Percentiles rank a stretch among this genome's conserved stretches.
These are phyloP conservation scores for Colletotrichum filicis DNA, from an alignment of 2,329 filamentous ascomycete species.

Conservation along the genomic window DNA sequence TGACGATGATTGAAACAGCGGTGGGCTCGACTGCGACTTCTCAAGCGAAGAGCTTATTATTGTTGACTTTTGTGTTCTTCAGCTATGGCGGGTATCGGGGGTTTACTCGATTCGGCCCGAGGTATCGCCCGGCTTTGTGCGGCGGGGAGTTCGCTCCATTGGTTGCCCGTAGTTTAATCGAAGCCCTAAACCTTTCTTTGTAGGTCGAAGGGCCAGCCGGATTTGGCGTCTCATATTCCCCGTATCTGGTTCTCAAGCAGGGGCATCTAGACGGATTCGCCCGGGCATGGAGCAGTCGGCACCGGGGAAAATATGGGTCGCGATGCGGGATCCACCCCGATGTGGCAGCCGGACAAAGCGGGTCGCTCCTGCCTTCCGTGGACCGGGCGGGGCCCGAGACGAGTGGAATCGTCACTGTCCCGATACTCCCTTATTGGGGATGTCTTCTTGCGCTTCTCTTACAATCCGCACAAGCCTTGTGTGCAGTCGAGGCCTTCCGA, in stretches of 20 bases:
- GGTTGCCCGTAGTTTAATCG: not conserved
- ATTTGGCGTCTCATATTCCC: not conserved
- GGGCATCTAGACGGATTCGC: too few species aligned
- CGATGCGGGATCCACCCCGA: too few species aligned
- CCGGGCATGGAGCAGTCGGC: too few species aligned
- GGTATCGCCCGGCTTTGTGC: not conserved
- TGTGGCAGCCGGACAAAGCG: too few species aligned
- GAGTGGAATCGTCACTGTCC: not conserved
- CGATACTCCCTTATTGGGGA: not conserved
- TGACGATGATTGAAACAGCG: not conserved
- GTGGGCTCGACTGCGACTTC: not conserved
- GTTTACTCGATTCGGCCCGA: not conserved
- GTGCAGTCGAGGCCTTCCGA: slow-evolving; percentile 39
- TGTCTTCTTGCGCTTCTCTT: not conserved
- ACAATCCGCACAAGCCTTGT: slow-evolving; percentile 44
- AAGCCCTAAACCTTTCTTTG: not conserved
- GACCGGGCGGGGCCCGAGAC: not conserved
- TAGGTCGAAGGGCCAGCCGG: not conserved
- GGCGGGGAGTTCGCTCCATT: not conserved
- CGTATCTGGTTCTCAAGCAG: too few species aligned
- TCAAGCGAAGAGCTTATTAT: not conserved
- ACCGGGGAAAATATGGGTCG: too few species aligned
- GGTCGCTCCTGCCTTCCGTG: not conserved
- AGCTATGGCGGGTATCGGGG: not conserved
- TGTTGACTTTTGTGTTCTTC: not conserved